These are phyloP conservation scores for Cladophialophora immunda DNA, from an alignment of 2,329 filamentous ascomycete genomes.

Conservation along the genomic window DNA sequence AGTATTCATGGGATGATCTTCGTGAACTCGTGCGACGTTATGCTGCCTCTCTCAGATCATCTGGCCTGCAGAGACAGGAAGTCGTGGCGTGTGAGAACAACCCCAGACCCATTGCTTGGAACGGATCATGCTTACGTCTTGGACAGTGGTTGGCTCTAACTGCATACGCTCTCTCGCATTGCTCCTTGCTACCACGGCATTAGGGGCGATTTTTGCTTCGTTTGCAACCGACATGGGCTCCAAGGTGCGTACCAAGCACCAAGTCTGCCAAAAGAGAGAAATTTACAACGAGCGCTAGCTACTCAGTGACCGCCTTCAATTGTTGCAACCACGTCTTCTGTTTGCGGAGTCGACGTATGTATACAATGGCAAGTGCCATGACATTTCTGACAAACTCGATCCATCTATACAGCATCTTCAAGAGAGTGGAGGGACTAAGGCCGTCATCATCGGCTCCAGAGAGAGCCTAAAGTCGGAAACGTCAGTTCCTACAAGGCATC, in stretches of 20 bases:
- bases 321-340: conserved; percentile 9
- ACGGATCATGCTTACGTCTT: not conserved
- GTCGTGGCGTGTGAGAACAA: conserved; percentile 40
- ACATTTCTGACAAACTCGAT: not conserved
- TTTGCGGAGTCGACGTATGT: conserved; percentile 12
- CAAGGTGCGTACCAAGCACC: conserved; percentile 2
- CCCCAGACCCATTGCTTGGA: not conserved
- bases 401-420: not conserved
- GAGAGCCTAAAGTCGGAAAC: not conserved
- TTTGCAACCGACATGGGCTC: conserved; percentile 22
- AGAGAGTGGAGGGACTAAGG: not conserved
- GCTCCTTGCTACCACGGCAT: conserved; percentile 7
- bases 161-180: conserved; percentile 4
- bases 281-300: not conserved
- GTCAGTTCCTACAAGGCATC: not conserved
- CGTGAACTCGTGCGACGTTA: conserved; percentile 49
- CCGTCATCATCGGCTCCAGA: not conserved
- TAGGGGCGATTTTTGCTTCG: conserved; percentile 15
- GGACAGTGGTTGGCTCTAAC: conserved; percentile 15
- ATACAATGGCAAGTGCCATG: conserved; percentile 13
- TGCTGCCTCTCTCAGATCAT: conserved; percentile 48
- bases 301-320: conserved; percentile 1
- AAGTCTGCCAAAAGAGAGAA: not conserved
- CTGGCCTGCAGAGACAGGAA: conserved; percentile 50
- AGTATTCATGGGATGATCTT: conserved; percentile 50